These are phyloP conservation scores for Cyclanthera cordifolia DNA, from an alignment of 306 rosid species.

Conservation along the genomic window DNA sequence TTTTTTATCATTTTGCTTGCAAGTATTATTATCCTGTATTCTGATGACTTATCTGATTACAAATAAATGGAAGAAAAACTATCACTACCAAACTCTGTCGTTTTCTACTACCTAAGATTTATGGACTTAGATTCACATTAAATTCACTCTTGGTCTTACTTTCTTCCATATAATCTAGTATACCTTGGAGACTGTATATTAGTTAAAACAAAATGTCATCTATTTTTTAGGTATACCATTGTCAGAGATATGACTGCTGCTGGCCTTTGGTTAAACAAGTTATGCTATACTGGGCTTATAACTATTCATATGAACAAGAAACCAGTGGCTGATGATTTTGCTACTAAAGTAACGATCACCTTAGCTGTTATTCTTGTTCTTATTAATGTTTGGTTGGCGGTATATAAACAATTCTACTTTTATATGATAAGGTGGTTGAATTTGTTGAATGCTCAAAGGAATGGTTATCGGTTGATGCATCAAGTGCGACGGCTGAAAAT, in stretches of 20 bases:
- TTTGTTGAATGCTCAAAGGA: conserved; percentile 78
- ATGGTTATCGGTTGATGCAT: conserved; percentile 57
- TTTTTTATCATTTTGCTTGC: conserved; percentile 1
- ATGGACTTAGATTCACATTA: not conserved
- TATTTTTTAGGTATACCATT: conserved; percentile 64
- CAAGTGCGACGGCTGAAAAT: conserved; percentile 65
- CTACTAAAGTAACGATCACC: conserved; percentile 46
- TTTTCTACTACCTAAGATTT: not conserved
- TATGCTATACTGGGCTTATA: conserved; percentile 81
- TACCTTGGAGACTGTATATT: not conserved
- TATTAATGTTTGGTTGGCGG: conserved; percentile 13
- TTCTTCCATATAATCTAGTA: not conserved
- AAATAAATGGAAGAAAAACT: not conserved
- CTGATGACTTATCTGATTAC: not conserved
- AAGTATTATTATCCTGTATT: not conserved
- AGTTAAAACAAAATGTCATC: not conserved
- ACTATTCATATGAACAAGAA: conserved; percentile 63
- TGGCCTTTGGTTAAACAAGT: conserved; percentile 86
- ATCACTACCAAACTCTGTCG: not conserved
- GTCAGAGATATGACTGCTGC: conserved; percentile 96
- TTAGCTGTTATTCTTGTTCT: conserved; percentile 13
- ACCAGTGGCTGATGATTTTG: conserved; percentile 68
- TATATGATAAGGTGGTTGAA: conserved; percentile 59
- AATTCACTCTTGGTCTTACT: not conserved
- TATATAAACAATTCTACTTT: conserved; percentile 17